A percentile compares a stretch with the other conserved stretches of the same genome.
Conservation (phyloP, 495 filamentous ascomycete genomes). For the Hypoxylon cercidicola region DNA sequence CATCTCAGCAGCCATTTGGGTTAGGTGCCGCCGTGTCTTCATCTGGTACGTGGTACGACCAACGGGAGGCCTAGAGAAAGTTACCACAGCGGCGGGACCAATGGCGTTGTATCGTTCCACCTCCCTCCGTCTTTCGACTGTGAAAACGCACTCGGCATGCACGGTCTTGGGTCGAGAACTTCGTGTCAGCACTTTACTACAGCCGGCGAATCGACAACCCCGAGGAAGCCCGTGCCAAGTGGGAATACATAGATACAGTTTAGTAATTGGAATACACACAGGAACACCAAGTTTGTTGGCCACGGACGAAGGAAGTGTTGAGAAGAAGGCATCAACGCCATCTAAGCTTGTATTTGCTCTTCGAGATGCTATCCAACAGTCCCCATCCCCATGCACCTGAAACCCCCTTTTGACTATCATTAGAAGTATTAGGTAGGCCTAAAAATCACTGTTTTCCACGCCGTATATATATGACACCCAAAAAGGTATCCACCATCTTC, state of each 20-base stretch:
- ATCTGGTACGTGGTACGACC: constrained; percentile 31
- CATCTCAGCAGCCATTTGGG: constrained; percentile 25
- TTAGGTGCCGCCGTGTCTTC: constrained; percentile 29
- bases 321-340: not conserved
- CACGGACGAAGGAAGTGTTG: constrained; percentile 4
- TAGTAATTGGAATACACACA: not conserved
- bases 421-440: constrained; percentile 23
- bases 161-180: constrained; percentile 20
- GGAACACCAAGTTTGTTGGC: not conserved
- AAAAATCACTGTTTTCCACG: constrained; percentile 5
- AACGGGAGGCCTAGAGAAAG: constrained; percentile 24
- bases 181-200: constrained; percentile 34
- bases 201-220: not conserved
- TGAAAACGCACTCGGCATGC: constrained; percentile 20
- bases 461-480: constrained; percentile 23
- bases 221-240: not conserved
- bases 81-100: constrained; percentile 42
- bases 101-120: constrained; percentile 3
- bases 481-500: not conserved
- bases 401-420: constrained; percentile 10
- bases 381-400: not conserved
- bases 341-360: constrained; percentile 28
- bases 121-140: not conserved
- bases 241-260: not conserved
- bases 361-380: not conserved